These are phyloP conservation scores for Aphanomyces stellatus DNA, from an alignment of 352 stramenopile species.

Conservation along the genomic window DNA sequence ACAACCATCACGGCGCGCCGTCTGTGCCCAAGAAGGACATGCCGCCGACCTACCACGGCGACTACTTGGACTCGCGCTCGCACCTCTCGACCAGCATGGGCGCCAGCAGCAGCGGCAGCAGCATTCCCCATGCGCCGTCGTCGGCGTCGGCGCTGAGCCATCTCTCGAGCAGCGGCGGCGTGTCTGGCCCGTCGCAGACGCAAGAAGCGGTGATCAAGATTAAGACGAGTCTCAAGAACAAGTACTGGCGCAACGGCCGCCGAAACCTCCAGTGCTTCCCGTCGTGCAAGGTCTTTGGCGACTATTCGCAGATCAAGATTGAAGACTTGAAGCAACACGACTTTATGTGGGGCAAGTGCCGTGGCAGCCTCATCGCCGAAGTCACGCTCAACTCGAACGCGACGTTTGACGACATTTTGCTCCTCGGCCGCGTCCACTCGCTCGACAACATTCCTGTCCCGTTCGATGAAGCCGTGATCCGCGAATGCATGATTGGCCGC, in stretches of 20 bases:
- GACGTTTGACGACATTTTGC: constrained; percentile 68
- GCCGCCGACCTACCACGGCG: constrained; percentile 15
- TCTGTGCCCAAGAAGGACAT: constrained; percentile 33
- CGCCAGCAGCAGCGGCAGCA: too few relatives aligned
- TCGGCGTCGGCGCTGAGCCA: background rate
- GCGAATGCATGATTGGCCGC: constrained; percentile 74
- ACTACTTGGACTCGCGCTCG: constrained; percentile 25
- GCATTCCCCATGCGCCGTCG: background rate
- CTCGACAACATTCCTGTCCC: constrained; percentile 73
- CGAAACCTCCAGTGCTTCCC: constrained; percentile 87
- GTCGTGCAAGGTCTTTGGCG: constrained; percentile 82
- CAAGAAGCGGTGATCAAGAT: constrained; percentile 84
- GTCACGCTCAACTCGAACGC: constrained; percentile 78
- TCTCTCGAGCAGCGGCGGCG: constrained; percentile 21
- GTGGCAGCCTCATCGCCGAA: constrained; percentile 70
- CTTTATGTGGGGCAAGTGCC: constrained; percentile 87
- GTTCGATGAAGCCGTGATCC: constrained; percentile 78
- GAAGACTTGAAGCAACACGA: constrained; percentile 84
- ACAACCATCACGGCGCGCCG: constrained; percentile 11
- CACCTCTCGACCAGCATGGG: background rate
- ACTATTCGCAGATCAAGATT: constrained; percentile 86
- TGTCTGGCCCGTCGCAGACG: constrained; percentile 23
- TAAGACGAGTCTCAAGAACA: constrained; percentile 75
- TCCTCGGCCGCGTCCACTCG: constrained; percentile 75
- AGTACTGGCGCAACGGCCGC: constrained; percentile 87